Evolutionary conservation across 192 early-diverging fungal species (phyloP), one percentile per base, ranked within the genome.

Genomic region (Gigaspora rosea): DNA sequence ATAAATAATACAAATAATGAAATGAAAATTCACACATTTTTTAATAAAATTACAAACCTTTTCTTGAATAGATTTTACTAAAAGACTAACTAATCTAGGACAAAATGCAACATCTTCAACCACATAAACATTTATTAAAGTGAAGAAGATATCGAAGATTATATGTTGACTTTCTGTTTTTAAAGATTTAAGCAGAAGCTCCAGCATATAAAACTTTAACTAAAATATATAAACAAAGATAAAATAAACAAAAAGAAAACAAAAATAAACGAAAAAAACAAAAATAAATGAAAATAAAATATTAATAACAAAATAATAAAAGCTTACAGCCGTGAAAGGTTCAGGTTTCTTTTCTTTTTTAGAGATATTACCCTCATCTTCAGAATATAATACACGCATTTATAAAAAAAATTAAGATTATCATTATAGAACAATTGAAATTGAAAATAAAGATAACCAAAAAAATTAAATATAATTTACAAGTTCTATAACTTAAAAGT

Each of bases 31-130:
- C 32, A 61, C 48, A 48, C 0, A 35, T 27, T 52, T 33, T 10
- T 54, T 13, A 12, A 48, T 56, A 56, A 32, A 22, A n/a, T 49
- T 18, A 5, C 8, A 22, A 36, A 94, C 91, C 91, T 90, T 95
- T 67, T 94, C 93, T 81, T 92, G 91, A 49, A 95, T 92, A 2
- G 82, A 78, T 48, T 90, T 86, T 27, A 94, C 90, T 33, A 93
- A 88, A 0, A 90, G 83, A 12, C 86, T 86, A 13, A 90, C 87
- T 41, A 94, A 78, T 15, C 92, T 91, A 51, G 91, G 91, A 69
- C 91, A 91, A 49, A 91, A 92, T 6, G 89, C 81, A 2, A 89
- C 90, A 85, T 95, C 94, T 68, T 95, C 92, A 47, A 88, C 82
- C 0, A 88, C 89, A 79, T 93, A 95, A 47, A 90, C 90, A 33